Percentiles rank a stretch among this genome's conserved stretches.
phyloP scores from a whole-genome alignment of 371 early-diverging fungal species.

The Mortierella sp. region DNA sequence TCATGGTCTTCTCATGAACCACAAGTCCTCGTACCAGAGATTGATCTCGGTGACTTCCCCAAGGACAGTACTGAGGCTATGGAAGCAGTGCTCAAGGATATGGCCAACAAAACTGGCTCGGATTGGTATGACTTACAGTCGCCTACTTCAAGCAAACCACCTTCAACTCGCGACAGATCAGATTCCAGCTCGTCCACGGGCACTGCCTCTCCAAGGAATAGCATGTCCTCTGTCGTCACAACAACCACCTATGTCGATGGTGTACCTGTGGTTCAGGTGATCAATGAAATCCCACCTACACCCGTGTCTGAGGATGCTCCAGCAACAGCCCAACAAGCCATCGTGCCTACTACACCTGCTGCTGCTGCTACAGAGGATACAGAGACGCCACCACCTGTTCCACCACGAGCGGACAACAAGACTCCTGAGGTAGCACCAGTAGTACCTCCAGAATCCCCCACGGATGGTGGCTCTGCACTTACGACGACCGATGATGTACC shows the following conservation, averaged over 20 bases:
- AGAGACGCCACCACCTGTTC: background rate
- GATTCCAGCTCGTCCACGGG: slow-evolving; percentile 10
- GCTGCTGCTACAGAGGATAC: background rate
- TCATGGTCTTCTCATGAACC: slow-evolving; percentile 32
- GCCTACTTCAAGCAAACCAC: slow-evolving; percentile 4
- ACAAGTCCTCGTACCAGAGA: slow-evolving; percentile 16
- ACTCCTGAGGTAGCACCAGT: background rate
- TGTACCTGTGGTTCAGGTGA: slow-evolving; percentile 26
- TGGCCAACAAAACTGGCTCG: slow-evolving; percentile 45
- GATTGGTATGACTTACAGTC: slow-evolving; percentile 47
- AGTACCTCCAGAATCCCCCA: background rate
- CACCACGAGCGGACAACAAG: background rate
- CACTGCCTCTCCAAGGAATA: slow-evolving; percentile 24
- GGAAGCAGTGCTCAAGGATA: slow-evolving; percentile 41
- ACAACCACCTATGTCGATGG: slow-evolving; percentile 50
- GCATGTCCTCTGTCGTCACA: slow-evolving; percentile 33
- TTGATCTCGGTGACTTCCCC: slow-evolving; percentile 49
- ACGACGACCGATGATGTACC: background rate
- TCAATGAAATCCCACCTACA: slow-evolving; percentile 53
- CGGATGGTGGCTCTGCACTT: background rate
- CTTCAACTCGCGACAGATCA: slow-evolving; percentile 13
- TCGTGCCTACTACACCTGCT: slow-evolving; percentile 3
- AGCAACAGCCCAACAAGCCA: slow-evolving; percentile 10
- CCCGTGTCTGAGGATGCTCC: slow-evolving; percentile 38
- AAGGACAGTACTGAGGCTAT: slow-evolving; percentile 47